phyloP scores from a whole-genome alignment of 2,329 filamentous ascomycete genomes.

The Huntiella moniliformis region DNA sequence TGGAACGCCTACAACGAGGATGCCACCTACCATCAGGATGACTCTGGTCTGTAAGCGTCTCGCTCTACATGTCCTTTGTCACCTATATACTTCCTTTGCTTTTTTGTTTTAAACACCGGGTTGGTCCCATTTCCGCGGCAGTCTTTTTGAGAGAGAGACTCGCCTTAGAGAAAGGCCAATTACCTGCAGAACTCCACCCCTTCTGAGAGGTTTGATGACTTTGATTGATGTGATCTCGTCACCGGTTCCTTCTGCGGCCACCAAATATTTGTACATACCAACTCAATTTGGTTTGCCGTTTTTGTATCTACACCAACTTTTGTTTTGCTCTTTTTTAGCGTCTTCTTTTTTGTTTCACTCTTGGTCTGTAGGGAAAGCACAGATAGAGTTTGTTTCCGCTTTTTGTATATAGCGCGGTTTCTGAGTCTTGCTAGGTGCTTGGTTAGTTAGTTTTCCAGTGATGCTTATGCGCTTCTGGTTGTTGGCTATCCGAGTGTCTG shows the following conservation, averaged over 20 bases:
- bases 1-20: conserved; percentile 12
- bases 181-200: neutral
- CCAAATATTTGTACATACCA: conserved; percentile 5
- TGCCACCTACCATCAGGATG: conserved; percentile 11
- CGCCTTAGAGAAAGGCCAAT: neutral
- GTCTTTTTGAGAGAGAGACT: conserved; percentile 8
- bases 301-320: conserved; percentile 2
- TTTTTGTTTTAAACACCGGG: too few species aligned
- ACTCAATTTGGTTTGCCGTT: conserved; percentile 3
- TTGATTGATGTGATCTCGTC: neutral
- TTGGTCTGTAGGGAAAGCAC: neutral
- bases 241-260: neutral
- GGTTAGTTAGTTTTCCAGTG: too few species aligned
- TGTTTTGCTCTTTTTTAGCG: too few species aligned
- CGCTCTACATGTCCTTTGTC: neutral
- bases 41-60: conserved; percentile 13
- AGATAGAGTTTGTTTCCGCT: neutral
- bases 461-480: too few species aligned
- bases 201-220: neutral
- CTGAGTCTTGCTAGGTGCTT: too few species aligned
- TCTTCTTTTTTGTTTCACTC: too few species aligned
- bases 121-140: too few species aligned
- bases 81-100: neutral
- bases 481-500: too few species aligned
- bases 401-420: neutral